phyloP scores from a whole-genome alignment of 441 rosid species.

The Jatropha podagrica region DNA sequence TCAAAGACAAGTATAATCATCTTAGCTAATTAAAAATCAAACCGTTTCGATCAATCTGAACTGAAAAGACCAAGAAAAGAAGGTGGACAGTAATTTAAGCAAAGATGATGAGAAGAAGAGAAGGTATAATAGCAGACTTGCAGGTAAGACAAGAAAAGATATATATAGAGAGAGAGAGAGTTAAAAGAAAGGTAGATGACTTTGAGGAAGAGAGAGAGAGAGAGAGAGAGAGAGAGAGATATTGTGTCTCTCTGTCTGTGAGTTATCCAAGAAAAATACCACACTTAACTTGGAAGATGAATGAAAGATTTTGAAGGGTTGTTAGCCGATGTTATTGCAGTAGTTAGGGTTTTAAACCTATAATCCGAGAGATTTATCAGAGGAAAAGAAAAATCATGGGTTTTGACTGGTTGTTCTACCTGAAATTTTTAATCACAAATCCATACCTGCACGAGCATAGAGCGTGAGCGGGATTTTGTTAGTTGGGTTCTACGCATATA shows the following conservation, averaged over 20 bases:
- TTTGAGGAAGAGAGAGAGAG: slow-evolving; percentile 25
- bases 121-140: slow-evolving; percentile 24
- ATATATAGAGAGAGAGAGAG: background rate
- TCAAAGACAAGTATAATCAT: background rate
- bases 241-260: background rate
- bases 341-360: slow-evolving; percentile 21
- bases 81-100: slow-evolving; percentile 17
- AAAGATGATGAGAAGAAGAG: slow-evolving; percentile 14
- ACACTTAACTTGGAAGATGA: background rate
- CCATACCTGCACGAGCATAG: too few relatives aligned
- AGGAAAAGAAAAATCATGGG: background rate
- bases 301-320: slow-evolving; percentile 30
- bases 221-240: background rate
- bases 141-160: slow-evolving; percentile 21
- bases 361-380: background rate
- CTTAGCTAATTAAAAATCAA: background rate
- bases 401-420: slow-evolving; percentile 65
- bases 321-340: slow-evolving; percentile 22
- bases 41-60: background rate
- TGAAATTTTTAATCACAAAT: slow-evolving; percentile 29
- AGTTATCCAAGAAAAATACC: slow-evolving; percentile 21
- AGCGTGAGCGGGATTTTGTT: background rate
- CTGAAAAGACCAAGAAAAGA: slow-evolving; percentile 24
- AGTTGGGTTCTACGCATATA: background rate
- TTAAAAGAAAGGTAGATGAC: slow-evolving; percentile 34